A percentile compares a stretch with the other conserved stretches of the same genome.
phyloP scores from a whole-genome alignment of 768 basidiomycete genomes.

The Boletus speciosus region DNA sequence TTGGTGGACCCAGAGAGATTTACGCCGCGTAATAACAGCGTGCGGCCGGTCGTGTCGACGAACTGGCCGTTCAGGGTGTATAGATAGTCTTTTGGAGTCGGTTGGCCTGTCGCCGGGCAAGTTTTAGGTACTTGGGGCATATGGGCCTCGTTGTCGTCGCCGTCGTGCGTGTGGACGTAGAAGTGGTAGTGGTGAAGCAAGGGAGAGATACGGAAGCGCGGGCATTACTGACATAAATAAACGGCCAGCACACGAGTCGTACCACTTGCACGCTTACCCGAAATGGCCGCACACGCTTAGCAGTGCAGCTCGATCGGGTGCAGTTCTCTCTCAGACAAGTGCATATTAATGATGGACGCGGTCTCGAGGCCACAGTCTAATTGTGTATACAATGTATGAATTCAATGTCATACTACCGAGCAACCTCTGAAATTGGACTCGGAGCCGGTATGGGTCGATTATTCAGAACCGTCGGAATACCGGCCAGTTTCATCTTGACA shows the following conservation, averaged over 20 bases:
- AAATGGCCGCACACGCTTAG: not conserved
- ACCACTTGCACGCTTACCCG: slow-evolving; percentile 18
- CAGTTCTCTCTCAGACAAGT: not conserved
- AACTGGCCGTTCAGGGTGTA: slow-evolving; percentile 69
- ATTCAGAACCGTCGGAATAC: slow-evolving; percentile 46
- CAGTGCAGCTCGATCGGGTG: not conserved
- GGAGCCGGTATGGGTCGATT: slow-evolving; percentile 6
- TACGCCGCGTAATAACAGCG: slow-evolving; percentile 85
- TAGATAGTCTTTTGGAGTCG: slow-evolving; percentile 37
- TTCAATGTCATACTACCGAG: not conserved
- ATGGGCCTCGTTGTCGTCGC: not conserved
- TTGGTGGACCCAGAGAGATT: slow-evolving; percentile 91
- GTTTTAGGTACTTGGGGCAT: slow-evolving; percentile 22
- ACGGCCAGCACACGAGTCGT: slow-evolving; percentile 10
- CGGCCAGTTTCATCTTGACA: slow-evolving; percentile 74
- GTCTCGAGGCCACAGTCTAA: not conserved
- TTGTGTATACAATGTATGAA: not conserved
- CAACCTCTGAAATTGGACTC: not conserved
- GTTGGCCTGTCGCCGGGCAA: slow-evolving; percentile 18
- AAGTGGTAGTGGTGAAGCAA: not conserved
- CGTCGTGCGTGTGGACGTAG: not conserved
- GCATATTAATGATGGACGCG: slow-evolving; percentile 2
- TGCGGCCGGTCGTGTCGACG: slow-evolving; percentile 71
- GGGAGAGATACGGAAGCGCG: not conserved
- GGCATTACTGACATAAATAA: not conserved